phyloP scores from a whole-genome alignment of 495 filamentous ascomycete species.

The Xylaria grammica region DNA sequence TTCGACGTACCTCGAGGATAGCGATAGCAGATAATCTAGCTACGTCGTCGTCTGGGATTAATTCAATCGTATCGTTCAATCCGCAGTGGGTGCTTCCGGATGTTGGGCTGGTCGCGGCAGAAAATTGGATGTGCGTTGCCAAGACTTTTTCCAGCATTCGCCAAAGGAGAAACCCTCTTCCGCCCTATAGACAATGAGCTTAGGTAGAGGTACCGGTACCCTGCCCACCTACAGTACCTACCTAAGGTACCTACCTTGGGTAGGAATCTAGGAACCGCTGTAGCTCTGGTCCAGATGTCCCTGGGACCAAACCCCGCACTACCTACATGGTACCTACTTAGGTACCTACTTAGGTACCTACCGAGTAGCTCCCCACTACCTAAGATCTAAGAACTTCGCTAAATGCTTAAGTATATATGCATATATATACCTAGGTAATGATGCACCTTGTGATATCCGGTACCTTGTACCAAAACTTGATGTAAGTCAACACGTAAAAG shows the following conservation, averaged over 20 bases:
- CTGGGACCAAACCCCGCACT: too few relatives aligned
- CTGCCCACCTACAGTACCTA: too few relatives aligned
- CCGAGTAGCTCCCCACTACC: too few relatives aligned
- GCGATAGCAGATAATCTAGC: conserved; percentile 5
- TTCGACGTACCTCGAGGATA: conserved; percentile 25
- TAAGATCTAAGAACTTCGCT: too few relatives aligned
- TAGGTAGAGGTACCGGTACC: neutral
- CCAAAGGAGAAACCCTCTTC: conserved; percentile 45
- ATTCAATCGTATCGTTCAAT: conserved; percentile 26
- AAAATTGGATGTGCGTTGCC: conserved; percentile 44
- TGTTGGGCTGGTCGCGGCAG: conserved; percentile 28
- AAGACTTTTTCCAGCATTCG: conserved; percentile 40
- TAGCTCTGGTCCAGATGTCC: too few relatives aligned
- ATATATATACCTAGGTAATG: too few relatives aligned
- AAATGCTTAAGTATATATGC: conserved; percentile 2
- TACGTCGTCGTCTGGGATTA: conserved; percentile 19
- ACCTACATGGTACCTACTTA: too few relatives aligned
- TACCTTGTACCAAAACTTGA: too few relatives aligned
- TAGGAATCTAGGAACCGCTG: too few relatives aligned
- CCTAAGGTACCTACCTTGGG: neutral
- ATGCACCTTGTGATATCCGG: too few relatives aligned
- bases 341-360: too few relatives aligned
- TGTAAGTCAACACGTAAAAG: too few relatives aligned
- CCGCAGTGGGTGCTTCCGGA: conserved; percentile 32
- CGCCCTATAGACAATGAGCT: conserved; percentile 1